Conservation (phyloP, 176 grass and related monocot genomes). For the Rhynchospora breviuscula region DNA sequence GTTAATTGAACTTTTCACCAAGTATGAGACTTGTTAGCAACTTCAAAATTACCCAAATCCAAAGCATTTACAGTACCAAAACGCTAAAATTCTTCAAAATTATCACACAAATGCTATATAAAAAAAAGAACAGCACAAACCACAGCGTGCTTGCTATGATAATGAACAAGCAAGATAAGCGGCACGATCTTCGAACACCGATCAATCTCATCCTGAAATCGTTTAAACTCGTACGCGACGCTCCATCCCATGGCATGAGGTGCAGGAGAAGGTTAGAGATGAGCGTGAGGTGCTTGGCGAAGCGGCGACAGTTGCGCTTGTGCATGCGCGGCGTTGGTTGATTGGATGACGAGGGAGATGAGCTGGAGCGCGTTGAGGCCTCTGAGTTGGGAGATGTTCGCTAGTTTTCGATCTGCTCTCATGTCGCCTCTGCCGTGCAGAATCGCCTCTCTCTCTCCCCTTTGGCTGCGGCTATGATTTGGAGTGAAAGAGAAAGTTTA, state of each 20-base stretch:
- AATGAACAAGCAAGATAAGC: slow-evolving; percentile 48
- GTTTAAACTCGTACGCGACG: slow-evolving; percentile 36
- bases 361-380: slow-evolving; percentile 58
- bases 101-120: not conserved
- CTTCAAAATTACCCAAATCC: slow-evolving; percentile 3
- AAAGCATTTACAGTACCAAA: not conserved
- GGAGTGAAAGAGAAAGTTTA: too few species aligned
- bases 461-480: too few species aligned
- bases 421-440: too few species aligned
- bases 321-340: slow-evolving; percentile 45
- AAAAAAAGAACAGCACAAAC: not conserved
- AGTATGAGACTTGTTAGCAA: not conserved
- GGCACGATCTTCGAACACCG: slow-evolving; percentile 47
- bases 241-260: slow-evolving; percentile 33
- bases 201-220: slow-evolving; percentile 40
- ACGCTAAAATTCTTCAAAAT: not conserved
- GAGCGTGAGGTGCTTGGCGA: slow-evolving; percentile 45
- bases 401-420: slow-evolving; percentile 16
- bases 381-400: slow-evolving; percentile 30
- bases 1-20: not conserved
- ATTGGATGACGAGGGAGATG: slow-evolving; percentile 55
- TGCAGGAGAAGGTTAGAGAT: slow-evolving; percentile 45
- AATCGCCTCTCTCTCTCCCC: too few species aligned
- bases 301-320: slow-evolving; percentile 40
- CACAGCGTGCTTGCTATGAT: slow-evolving; percentile 3